A percentile compares a stretch with the other conserved stretches of the same genome.
Evolutionary conservation across 1,139 yeast genomes (phyloP).

Genomic region (Candida buenavistaensis): DNA sequence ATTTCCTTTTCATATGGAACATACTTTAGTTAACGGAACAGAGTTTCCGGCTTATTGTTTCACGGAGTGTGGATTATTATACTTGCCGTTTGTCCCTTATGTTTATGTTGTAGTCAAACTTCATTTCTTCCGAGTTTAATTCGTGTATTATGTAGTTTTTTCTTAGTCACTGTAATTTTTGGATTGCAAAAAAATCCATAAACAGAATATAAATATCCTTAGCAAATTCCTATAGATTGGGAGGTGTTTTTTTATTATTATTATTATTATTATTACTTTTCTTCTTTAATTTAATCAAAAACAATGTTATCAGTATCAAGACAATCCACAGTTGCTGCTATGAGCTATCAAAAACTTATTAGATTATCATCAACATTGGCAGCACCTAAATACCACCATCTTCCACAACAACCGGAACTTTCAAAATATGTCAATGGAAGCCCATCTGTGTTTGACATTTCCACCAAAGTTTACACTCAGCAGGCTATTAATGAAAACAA

Average conservation of each 20-base stretch:
- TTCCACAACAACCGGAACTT: not conserved
- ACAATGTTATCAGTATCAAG: no score
- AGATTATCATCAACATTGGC: slow-evolving; percentile 5
- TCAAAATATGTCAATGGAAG: not conserved
- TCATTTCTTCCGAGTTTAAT: no score
- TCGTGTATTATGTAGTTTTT: no score
- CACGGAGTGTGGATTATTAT: no score
- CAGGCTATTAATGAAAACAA: slow-evolving; percentile 25
- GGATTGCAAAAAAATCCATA: no score
- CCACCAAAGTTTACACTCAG: slow-evolving; percentile 28
- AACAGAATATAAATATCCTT: not conserved
- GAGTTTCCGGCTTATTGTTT: no score
- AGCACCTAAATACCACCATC: slow-evolving; percentile 1
- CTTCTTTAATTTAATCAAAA: not conserved
- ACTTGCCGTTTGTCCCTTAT: no score
- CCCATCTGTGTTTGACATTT: slow-evolving; percentile 20
- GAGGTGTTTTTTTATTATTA: no score
- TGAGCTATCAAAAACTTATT: not conserved
- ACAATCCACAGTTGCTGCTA: slow-evolving; percentile 1
- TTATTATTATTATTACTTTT: not conserved
- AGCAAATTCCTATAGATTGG: not conserved
- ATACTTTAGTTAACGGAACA: no score
- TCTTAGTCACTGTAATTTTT: no score
- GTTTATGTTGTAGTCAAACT: no score
- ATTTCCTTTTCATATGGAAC: no score